These are phyloP conservation scores for Talaromyces sp. DNA, from an alignment of 2,329 filamentous ascomycete genomes.

Conservation along the genomic window DNA sequence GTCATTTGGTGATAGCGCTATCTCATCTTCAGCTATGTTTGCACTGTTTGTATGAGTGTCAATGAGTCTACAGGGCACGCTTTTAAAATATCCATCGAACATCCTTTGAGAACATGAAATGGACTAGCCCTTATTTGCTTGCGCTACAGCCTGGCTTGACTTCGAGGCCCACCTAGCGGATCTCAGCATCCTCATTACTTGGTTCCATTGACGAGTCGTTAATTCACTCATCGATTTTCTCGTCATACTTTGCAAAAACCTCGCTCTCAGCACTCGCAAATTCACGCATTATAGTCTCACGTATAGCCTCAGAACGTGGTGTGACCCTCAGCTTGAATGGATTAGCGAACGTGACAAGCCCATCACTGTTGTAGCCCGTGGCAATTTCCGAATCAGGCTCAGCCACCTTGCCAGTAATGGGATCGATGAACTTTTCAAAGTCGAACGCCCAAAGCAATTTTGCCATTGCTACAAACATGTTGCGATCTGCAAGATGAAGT, in stretches of 20 bases:
- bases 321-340: conserved; percentile 32
- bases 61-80: background rate
- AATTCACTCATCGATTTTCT: conserved; percentile 3
- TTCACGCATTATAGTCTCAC: conserved; percentile 30
- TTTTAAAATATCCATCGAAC: background rate
- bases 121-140: too few relatives aligned
- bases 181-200: background rate
- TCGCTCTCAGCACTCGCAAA: conserved; percentile 28
- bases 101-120: too few relatives aligned
- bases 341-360: conserved; percentile 33
- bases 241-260: conserved; percentile 25
- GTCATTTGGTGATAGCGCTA: background rate
- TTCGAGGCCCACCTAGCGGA: background rate
- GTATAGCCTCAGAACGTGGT: conserved; percentile 30
- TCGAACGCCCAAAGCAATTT: conserved; percentile 50
- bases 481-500: conserved; percentile 53
- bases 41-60: background rate
- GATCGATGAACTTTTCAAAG: conserved; percentile 44
- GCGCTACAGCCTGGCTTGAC: background rate
- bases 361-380: conserved; percentile 29
- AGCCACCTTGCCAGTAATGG: conserved; percentile 43
- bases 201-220: background rate
- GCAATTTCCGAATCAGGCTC: conserved; percentile 24
- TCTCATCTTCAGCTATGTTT: background rate
- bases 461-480: conserved; percentile 46